Evolutionary conservation across 257 asterid species (phyloP), one percentile per base, ranked within the genome.

Genomic region (Solanum appendiculatum): DNA sequence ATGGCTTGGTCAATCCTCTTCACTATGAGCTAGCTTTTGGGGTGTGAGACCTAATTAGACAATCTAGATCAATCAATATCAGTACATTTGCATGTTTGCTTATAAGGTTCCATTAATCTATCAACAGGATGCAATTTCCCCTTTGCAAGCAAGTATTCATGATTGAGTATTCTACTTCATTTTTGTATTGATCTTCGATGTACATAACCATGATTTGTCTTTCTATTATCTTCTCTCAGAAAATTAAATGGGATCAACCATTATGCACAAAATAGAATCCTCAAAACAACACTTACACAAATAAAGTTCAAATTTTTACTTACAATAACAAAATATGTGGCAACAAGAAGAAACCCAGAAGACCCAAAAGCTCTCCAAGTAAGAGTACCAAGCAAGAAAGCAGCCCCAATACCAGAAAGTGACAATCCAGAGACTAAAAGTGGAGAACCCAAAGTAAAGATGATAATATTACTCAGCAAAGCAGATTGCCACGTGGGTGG

Each of bases 401-500:
- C 98, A 54, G 99, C 91, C 5, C 60, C 92, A 77, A 95, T 88
- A 87, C 99, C 99, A 33, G 97, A 86, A n/a, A 89, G 72, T n/a
- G 99, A 97, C 83, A 97, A 86, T 5, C 99, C 99, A 64, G 98
- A 82, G 5, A 92, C 92, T 37, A 97, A 91, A 89, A 97, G 33
- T 1, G 99, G 99, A 66, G 95, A 91, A 64, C 99, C 98, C 33
- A 95, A 7, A 14, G 88, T 36, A 85, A 97, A 97, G 88, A 94
- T 95, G 14, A 89, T 27, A 9, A 88, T 34, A 84, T 97, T 97
- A 91, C 91, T 90, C 51, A 96, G 58, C 25, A 95, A 14, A 82
- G 99, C 92, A 56, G 98, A 94, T 60, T 93, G 92, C 99, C 99
- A 97, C 78, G 99, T 92, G 86, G 98, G 94, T 1, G 98, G 96